Percentiles rank a stretch among this genome's conserved stretches.
Conservation (phyloP, 176 grass and related monocot species). For the Panicum miliaceum region DNA sequence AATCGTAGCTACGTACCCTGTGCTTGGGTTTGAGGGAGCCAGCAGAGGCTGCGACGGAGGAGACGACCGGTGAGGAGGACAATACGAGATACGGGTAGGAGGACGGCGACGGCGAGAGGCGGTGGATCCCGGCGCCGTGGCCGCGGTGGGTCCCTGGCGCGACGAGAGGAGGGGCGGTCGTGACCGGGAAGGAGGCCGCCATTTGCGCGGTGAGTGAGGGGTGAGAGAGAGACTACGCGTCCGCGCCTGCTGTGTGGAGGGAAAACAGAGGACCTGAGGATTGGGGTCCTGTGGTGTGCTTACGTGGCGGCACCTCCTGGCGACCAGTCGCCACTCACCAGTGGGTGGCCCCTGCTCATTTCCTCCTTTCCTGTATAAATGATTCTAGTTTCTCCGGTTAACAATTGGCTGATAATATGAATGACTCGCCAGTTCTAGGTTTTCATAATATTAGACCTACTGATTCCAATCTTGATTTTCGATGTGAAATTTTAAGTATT, state of each 20-base stretch:
- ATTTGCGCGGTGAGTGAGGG: not conserved
- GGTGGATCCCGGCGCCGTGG: not conserved
- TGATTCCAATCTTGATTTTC: too few relatives aligned
- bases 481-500: too few relatives aligned
- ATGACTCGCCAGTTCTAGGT: too few relatives aligned
- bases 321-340: too few relatives aligned
- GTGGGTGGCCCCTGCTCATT: too few relatives aligned
- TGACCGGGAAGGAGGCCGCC: slow-evolving; percentile 21
- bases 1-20: slow-evolving; percentile 43
- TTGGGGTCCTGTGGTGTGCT: too few relatives aligned
- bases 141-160: not conserved
- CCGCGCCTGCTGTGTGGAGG: slow-evolving; percentile 39
- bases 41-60: not conserved
- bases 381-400: too few relatives aligned
- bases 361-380: too few relatives aligned
- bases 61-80: not conserved
- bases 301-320: too few relatives aligned
- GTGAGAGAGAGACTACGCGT: not conserved
- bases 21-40: not conserved
- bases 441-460: too few relatives aligned
- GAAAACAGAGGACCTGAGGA: not conserved
- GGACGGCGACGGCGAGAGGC: not conserved
- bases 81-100: not conserved
- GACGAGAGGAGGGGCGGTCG: slow-evolving; percentile 16
- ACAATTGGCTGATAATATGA: too few relatives aligned